Evolutionary conservation across 1,139 yeast species (phyloP).

Genomic region (Ashbya aceris): DNA sequence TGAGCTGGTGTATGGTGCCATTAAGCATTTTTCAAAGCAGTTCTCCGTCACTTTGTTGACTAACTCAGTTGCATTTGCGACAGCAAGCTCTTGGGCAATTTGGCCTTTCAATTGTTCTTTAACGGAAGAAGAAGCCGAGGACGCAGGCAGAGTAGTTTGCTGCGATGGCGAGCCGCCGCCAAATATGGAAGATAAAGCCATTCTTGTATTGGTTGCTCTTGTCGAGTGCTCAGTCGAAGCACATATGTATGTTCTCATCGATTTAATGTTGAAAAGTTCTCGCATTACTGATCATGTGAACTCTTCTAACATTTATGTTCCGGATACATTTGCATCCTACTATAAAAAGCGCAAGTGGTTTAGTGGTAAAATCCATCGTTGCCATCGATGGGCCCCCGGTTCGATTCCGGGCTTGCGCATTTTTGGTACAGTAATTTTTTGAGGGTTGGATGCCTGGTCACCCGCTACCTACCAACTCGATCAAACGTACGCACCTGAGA

Average conservation of each 20-base stretch:
- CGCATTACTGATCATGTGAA: too few species aligned
- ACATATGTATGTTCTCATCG: background rate
- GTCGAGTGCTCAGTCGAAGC: too few species aligned
- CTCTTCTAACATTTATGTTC: too few species aligned
- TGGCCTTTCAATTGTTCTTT: conserved; percentile 62
- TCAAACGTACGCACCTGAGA: too few species aligned
- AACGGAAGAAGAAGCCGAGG: conserved; percentile 29
- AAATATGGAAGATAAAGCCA: conserved; percentile 36
- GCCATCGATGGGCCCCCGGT: conserved; percentile 20
- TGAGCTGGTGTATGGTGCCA: conserved; percentile 35
- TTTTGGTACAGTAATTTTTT: conserved; percentile 6
- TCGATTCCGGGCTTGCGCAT: conserved; percentile 20
- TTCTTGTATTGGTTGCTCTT: conserved; percentile 6
- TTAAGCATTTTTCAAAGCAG: conserved; percentile 73
- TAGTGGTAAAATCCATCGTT: conserved; percentile 18
- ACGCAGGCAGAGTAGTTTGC: conserved; percentile 19
- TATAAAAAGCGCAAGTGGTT: conserved; percentile 16
- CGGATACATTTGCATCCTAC: too few species aligned
- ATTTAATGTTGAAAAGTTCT: conserved; percentile 1
- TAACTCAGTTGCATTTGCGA: conserved; percentile 80
- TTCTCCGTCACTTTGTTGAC: conserved; percentile 82
- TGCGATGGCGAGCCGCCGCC: conserved; percentile 33
- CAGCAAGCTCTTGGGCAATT: conserved; percentile 74
- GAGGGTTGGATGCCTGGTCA: too few species aligned
- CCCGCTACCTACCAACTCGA: too few species aligned